Evolutionary conservation across 2,329 filamentous ascomycete genomes (phyloP), one percentile per base, ranked within the genome.

Genomic region (Trichoderma koningii): DNA sequence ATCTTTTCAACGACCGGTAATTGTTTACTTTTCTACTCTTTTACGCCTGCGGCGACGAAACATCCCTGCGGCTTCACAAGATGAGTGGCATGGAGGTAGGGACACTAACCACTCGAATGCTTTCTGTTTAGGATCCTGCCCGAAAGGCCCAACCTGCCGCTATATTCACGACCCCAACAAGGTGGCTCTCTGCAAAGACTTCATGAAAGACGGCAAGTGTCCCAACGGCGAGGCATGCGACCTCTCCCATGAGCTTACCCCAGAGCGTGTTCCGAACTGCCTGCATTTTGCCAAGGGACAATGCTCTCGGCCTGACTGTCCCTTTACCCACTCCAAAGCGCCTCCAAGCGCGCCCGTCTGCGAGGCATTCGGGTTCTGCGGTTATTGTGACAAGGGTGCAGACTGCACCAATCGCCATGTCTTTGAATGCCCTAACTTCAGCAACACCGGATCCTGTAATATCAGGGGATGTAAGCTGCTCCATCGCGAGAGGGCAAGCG

Each of bases 391-490:
- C 67, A 91, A 90, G 75, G 95, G 94, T 67, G 83, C 85, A 64
- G 78, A 83, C 63, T 98, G 95, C 78, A 78, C 86, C 66, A 87
- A 95, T 69, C 89, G 93, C 67, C 95, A 99, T 80, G 89, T 94
- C 65, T 89, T 90, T 78, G 94, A 98, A 77, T 98, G 95, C 77
- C 94, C 95, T 68, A 91, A 96, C 76, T 97, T 96, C 81, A 91
- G 92, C 84, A 96, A 97, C 79, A 92, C 86, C 67, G 94, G 94
- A 72, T 82, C 83, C 68, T 99, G 95, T 85, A 88, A 87, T 75
- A 87, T 85, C 75, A 87, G 89, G 77, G 88, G 89, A 70, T 98
- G 94, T 82, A 90, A 89, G 75, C 85, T 97, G 63, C 90, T 88
- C 66, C 95, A 99, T 79, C 87, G 94, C 75, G 91, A 95, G 79